Conservation (phyloP, 306 rosid species). For the Vachellia collinsii region DNA sequence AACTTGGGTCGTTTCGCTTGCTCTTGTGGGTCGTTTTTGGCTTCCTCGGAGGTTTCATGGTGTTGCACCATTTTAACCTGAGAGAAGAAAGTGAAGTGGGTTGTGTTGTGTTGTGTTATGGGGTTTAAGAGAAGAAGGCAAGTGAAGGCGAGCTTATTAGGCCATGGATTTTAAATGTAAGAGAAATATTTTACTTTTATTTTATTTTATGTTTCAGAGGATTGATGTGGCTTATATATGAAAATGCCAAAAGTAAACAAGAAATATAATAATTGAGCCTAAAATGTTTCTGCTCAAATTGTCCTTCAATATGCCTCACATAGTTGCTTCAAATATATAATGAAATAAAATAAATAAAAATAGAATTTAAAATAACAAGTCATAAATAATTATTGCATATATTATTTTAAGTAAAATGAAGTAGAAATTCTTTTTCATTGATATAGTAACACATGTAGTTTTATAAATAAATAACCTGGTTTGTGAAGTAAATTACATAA, state of each 20-base stretch:
- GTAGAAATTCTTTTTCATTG: neutral
- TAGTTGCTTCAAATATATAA: neutral
- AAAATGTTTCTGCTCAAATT: neutral
- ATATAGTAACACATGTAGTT: neutral
- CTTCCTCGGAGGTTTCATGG: constrained; percentile 38
- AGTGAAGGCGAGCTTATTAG: constrained; percentile 14
- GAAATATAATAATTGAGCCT: neutral
- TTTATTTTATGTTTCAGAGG: neutral
- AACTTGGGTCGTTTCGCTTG: constrained; percentile 54
- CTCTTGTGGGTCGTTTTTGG: neutral
- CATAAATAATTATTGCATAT: too few species aligned
- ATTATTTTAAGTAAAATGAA: too few species aligned
- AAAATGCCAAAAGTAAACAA: constrained; percentile 8
- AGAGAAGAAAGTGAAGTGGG: neutral
- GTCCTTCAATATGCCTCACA: neutral
- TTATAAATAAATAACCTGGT: neutral
- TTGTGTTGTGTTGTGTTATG: neutral
- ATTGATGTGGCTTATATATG: neutral
- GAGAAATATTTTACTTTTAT: constrained; percentile 31
- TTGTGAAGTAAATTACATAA: too few species aligned
- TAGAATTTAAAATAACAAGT: too few species aligned
- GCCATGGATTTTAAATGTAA: constrained; percentile 15
- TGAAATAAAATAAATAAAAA: neutral
- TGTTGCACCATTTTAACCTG: constrained; percentile 39
- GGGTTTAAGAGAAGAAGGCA: constrained; percentile 25